Base-by-base conservation (phyloP, 176 grass and related monocot species). In the Avena sativa region DNA sequence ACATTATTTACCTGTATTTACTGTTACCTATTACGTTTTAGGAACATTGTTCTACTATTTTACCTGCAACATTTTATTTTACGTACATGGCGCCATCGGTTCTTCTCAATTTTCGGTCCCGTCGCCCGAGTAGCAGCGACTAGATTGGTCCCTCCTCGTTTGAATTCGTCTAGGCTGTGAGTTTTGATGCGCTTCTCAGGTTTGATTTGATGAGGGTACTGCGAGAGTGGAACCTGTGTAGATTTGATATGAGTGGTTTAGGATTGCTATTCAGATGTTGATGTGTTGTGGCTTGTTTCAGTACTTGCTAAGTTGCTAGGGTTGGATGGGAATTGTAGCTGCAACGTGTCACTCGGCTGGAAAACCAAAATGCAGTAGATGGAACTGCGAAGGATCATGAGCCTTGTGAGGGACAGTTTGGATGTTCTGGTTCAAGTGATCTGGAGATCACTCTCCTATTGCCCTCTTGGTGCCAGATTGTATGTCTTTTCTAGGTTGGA, bases 191-290 rank as follows among this genome's bases (percentile, higher is more conserved):
- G 2, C 38, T 66, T 71, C 67, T 1, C 0, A 0, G 17, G 10
- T 28, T 64, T 36, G 38, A 25, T 47, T 61, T 12, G 46, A 16
- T 17, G 13, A 72, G 19, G 26, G 8, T 49, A 34, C 7, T 71
- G 11, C 6, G 62, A 26, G 48, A 55, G 62, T 58, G 69, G 79
- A 40, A 44, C 87, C 32, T 30, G 5, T 50, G 38, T 79, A 84
- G 16, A 59, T 84, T 80, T n/a, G 16, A 21, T 84, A 74, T 28
- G 36, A 32, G 74, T 67, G 75, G 20, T 81, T 83, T 77, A 53
- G 52, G 69, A 56, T 53, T 81, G 62, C 23, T 71, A 47, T 85
- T 77, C 75, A 26, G 71, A 47, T 56, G n/a, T 53, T 17, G 13
- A 6, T 56, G 51, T 12, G 53, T 4, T 64, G 53, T 78, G 72